Evolutionary conservation across 768 basidiomycete species (phyloP), one percentile per base, ranked within the genome.

Genomic region (Naganishia onofrii): DNA sequence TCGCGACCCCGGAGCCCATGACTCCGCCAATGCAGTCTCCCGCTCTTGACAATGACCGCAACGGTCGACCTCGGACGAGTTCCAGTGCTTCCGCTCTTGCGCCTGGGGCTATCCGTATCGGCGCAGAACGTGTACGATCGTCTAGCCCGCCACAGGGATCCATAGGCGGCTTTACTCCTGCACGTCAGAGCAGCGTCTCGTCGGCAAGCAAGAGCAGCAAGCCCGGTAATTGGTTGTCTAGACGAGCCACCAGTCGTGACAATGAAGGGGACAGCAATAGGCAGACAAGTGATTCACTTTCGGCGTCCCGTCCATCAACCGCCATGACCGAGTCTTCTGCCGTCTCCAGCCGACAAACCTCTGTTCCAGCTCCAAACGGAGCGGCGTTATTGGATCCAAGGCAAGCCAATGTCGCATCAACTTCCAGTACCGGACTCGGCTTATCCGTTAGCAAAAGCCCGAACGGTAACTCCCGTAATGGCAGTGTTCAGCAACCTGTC

Each of bases 141-240:
- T 26, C 60, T 1, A 63, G 34, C 29, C 66, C 44, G 38, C 46
- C 29, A 31, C 55, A 36, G 6, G 29, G 57, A 32, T 52, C 58
- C 34, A 6, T 56, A 51, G 46, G 57, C 26, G 54, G 66, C 19
- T 38, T 67, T 57, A n/a, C 51, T 26, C 32, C 67, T 46, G 26
- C 67, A 29, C 28, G 52, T 0, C 26, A 64, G 42, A 28, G 42
- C 31, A 56, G 31, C 34, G n/a, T 36, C 21, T 28, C 57, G 10
- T 29, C 38, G 4, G n/a, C 63, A 19, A 15, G 53, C 23, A 23
- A 52, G 29, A n/a, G 42, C 38, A 63, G 60, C 26, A 63, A 63
- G n/a, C n/a, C 60, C 12, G 72, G 72, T 17, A 70, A 70, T 15
- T 73, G 74, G 74, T 66, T 73, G 54, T 67, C 69, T 3, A 44